phyloP scores from a whole-genome alignment of 768 basidiomycete species.

The Ramaria rubella region DNA sequence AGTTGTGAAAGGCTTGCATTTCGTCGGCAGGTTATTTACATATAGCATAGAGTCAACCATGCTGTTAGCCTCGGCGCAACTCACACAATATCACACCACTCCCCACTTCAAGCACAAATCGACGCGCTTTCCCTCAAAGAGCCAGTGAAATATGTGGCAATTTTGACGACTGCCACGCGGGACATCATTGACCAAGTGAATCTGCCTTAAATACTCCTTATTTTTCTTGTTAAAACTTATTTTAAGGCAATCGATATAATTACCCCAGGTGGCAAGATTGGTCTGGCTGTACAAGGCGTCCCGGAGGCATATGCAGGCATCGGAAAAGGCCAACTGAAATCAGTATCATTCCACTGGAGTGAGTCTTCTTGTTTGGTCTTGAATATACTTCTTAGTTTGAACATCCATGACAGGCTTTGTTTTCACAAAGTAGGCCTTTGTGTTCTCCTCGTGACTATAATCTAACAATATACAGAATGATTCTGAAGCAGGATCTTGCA shows the following conservation, averaged over 20 bases:
- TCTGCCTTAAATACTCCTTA: not conserved
- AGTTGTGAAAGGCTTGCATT: not conserved
- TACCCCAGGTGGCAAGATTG: not conserved
- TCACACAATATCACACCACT: slow-evolving; percentile 8
- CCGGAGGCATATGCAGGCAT: not conserved
- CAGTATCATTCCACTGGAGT: not conserved
- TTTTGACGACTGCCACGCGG: not conserved
- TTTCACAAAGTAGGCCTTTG: not conserved
- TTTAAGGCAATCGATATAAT: not conserved
- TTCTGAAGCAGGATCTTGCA: not conserved
- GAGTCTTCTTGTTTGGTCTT: not conserved
- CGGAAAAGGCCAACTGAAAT: not conserved
- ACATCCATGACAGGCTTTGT: not conserved
- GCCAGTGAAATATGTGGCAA: not conserved
- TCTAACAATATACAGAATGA: not conserved
- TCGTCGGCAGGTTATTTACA: not conserved
- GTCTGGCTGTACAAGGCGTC: not conserved
- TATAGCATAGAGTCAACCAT: not conserved
- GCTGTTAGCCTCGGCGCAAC: slow-evolving; percentile 5
- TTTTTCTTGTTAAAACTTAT: not conserved
- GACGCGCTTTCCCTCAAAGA: not conserved
- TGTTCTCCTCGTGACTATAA: not conserved
- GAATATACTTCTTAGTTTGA: not conserved
- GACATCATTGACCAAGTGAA: not conserved
- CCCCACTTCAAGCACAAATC: slow-evolving; percentile 3